Evolutionary conservation across 805 yeast genomes (phyloP), one percentile per base, ranked within the genome.

Genomic region (Ogataea degrootiae): DNA sequence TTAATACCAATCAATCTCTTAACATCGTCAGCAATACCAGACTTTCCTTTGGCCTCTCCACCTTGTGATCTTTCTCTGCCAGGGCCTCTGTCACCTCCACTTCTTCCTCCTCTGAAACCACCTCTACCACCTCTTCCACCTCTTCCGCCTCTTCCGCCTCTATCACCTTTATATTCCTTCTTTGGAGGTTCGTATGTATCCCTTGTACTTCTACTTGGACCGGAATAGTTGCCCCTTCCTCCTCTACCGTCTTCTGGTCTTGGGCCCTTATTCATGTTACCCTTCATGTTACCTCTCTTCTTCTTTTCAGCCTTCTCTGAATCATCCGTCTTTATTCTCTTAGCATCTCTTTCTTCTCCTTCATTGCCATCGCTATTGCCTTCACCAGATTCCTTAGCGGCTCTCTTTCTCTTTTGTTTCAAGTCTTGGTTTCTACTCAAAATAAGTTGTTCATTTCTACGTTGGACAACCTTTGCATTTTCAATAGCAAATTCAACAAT

Each of bases 401-500:
- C 42, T 54, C 71, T 57, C 38, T 68, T 47, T 35, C 53, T 49
- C 21, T 52, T 48, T 35, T 71, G 53, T 68, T 69, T 16, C 43
- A 44, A 78, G 69, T 42, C 66, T 67, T 59, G 65, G 38, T 38
- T 45, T 50, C 64, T 60, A 45, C 67, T 56, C 37, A 49, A 48
- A 11, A 55, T 65, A 34, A 77, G 76, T 58, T 75, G 82, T 44
- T 90, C 97, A 51, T 79, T 77, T 73, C 97, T 84, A 69, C 97
- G 85, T 70, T 87, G 87, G 38, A 94, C 84, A 48, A 94, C 96
- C 62, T 87, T 86, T 31, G 97, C 95, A 65, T 94, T 90, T 65
- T 94, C 99, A 59, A 94, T 77, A 6, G 99, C 97, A 72, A 94
- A 94, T 65, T 94, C 99, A 33, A 82, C 98, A 59, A 92, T 87